A percentile compares a stretch with the other conserved stretches of the same genome.
Evolutionary conservation across 805 yeast genomes (phyloP).

Genomic region (Zygosaccharomyces kombuchaensis): DNA sequence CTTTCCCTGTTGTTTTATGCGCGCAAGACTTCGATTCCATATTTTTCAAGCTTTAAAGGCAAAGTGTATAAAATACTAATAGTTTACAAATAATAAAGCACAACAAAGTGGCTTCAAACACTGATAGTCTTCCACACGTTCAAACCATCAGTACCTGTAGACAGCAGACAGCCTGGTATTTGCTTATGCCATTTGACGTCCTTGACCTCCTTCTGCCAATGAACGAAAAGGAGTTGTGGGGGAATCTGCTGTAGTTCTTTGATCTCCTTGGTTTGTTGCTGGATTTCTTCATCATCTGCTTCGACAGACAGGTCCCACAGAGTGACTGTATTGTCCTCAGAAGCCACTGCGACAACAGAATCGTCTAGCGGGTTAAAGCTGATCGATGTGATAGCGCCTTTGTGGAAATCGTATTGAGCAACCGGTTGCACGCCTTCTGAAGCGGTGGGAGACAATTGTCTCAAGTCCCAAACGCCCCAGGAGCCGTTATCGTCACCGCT

Average conservation of each 20-base stretch:
- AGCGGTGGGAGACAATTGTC: slow-evolving; percentile 62
- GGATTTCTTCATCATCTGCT: slow-evolving; percentile 96
- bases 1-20: not conserved
- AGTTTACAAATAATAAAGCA: slow-evolving; percentile 5
- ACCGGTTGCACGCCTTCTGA: slow-evolving; percentile 60
- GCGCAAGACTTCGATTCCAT: not conserved
- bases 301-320: slow-evolving; percentile 98
- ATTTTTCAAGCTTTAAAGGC: slow-evolving; percentile 2
- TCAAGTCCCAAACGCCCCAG: slow-evolving; percentile 98
- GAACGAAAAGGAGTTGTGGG: slow-evolving; percentile 91
- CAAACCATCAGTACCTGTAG: slow-evolving; percentile 94
- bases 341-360: slow-evolving; percentile 90
- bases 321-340: slow-evolving; percentile 95
- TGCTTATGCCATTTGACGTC: slow-evolving; percentile 98
- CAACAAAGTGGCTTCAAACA: slow-evolving; percentile 45
- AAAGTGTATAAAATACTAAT: not conserved
- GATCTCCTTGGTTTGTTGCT: slow-evolving; percentile 73
- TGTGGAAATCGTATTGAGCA: slow-evolving; percentile 93
- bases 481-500: slow-evolving; percentile 96
- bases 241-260: slow-evolving; percentile 86
- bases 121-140: slow-evolving; percentile 95
- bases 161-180: slow-evolving; percentile 90
- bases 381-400: slow-evolving; percentile 86
- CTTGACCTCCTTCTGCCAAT: slow-evolving; percentile 97
- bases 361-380: slow-evolving; percentile 95